phyloP scores from a whole-genome alignment of 192 early-diverging fungal species.

The Tieghemiomyces parasiticus region DNA sequence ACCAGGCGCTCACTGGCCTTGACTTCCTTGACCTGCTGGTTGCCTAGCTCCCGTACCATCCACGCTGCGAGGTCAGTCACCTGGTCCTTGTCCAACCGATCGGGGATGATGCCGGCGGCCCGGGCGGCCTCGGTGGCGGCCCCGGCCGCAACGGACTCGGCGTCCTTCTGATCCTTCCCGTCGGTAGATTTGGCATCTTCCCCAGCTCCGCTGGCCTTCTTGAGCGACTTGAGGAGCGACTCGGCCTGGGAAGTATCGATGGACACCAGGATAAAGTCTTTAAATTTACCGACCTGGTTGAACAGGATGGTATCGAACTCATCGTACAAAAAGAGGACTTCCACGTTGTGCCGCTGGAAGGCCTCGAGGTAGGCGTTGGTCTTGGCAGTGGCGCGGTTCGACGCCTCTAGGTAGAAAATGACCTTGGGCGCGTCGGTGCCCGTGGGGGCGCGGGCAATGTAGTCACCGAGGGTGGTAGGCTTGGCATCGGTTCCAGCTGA shows the following conservation, averaged over 20 bases:
- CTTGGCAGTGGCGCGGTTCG: conserved; percentile 39
- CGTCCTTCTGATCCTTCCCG: conserved; percentile 13
- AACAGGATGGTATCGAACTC: conserved; percentile 42
- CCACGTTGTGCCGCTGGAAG: conserved; percentile 53
- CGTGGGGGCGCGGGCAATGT: conserved; percentile 48
- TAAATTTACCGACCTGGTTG: conserved; percentile 40
- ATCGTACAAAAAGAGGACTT: conserved; percentile 50
- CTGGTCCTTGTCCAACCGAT: conserved; percentile 25
- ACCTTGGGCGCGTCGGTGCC: conserved; percentile 59
- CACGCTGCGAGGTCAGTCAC: conserved; percentile 36
- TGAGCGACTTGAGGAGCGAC: conserved; percentile 28
- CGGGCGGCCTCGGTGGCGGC: not conserved
- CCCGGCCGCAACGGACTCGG: conserved; percentile 1
- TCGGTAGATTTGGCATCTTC: conserved; percentile 21
- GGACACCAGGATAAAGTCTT: conserved; percentile 37
- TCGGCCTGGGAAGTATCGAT: conserved; percentile 33
- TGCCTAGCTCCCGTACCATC: conserved; percentile 44
- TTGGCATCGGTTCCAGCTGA: conserved; percentile 16
- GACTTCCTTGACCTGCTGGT: conserved; percentile 44
- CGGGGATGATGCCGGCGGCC: conserved; percentile 8
- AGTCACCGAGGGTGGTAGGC: conserved; percentile 50
- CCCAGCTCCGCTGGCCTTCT: conserved; percentile 13
- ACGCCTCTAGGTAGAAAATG: conserved; percentile 52
- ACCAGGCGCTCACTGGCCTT: conserved; percentile 54
- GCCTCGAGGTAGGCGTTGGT: conserved; percentile 59